phyloP scores from a whole-genome alignment of 1,284 basidiomycete genomes.

The Cutaneotrichosporon spelunceum region DNA sequence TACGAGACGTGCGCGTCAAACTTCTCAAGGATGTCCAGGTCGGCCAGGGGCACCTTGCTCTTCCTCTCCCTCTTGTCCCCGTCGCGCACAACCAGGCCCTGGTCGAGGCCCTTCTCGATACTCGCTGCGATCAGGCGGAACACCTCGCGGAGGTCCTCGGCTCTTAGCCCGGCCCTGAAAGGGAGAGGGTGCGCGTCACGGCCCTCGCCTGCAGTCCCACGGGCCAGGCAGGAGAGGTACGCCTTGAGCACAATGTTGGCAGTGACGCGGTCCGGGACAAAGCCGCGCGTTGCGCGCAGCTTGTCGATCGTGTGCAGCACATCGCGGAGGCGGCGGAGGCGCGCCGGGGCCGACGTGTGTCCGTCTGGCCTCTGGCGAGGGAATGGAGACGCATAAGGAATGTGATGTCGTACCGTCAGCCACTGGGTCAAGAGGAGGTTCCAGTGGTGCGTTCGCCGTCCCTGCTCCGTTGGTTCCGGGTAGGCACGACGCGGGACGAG shows the following conservation, averaged over 20 bases:
- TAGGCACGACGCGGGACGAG: slow-evolving; percentile 7
- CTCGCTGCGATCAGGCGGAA: slow-evolving; percentile 19
- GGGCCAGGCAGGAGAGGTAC: slow-evolving; percentile 30
- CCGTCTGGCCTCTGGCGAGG: not conserved
- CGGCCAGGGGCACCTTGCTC: not conserved
- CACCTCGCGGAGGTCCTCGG: slow-evolving; percentile 19
- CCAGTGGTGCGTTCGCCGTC: slow-evolving; percentile 20
- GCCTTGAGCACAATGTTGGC: slow-evolving; percentile 44
- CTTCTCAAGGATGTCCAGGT: not conserved
- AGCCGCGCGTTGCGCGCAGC: slow-evolving; percentile 32
- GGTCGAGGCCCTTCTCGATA: slow-evolving; percentile 13
- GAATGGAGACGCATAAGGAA: slow-evolving; percentile 11
- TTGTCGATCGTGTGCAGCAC: slow-evolving; percentile 32
- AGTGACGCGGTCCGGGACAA: slow-evolving; percentile 44
- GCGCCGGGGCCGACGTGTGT: slow-evolving; percentile 6
- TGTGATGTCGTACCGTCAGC: slow-evolving; percentile 15
- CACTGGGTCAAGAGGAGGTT: slow-evolving; percentile 18
- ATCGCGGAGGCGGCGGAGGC: slow-evolving; percentile 32
- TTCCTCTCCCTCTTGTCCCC: not conserved
- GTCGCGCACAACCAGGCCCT: not conserved
- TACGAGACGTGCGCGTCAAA: slow-evolving; percentile 22
- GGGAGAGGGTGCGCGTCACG: slow-evolving; percentile 9
- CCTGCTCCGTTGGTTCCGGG: slow-evolving; percentile 6
- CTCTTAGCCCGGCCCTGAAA: slow-evolving; percentile 4
- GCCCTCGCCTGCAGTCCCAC: slow-evolving; percentile 5